Conservation (phyloP, 1,139 yeast genomes). For the Kurtzmaniella quercitrusa region DNA sequence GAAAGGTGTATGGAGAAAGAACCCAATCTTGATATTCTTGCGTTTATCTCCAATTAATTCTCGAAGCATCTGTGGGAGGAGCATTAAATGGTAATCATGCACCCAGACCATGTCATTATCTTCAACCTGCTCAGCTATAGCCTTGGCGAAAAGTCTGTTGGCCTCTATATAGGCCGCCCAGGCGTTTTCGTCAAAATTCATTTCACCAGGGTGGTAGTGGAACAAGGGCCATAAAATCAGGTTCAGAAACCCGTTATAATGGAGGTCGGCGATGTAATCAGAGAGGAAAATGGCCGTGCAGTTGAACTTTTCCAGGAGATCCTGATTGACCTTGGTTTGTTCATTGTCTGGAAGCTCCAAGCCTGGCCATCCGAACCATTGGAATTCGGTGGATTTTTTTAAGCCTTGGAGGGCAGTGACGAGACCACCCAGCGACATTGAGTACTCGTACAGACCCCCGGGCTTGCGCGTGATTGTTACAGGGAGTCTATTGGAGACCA, state of each 20-base stretch:
- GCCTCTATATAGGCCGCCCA: conserved; percentile 99
- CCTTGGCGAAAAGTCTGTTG: conserved; percentile 74
- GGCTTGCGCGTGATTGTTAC: conserved; percentile 76
- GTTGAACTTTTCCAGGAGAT: conserved; percentile 71
- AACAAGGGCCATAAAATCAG: conserved; percentile 94
- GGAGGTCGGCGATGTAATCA: conserved; percentile 90
- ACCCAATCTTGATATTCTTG: conserved; percentile 74
- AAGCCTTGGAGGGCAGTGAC: conserved; percentile 95
- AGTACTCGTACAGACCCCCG: conserved; percentile 59
- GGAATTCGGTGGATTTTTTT: conserved; percentile 78
- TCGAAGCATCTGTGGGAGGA: conserved; percentile 86
- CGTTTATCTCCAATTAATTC: conserved; percentile 47
- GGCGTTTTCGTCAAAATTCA: conserved; percentile 94
- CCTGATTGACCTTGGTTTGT: conserved; percentile 62
- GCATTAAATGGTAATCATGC: conserved; percentile 96
- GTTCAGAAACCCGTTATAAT: conserved; percentile 94
- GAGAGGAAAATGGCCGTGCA: conserved; percentile 87
- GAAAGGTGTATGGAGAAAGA: conserved; percentile 96
- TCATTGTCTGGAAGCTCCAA: conserved; percentile 80
- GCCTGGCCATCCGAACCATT: conserved; percentile 99
- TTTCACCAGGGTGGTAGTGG: conserved; percentile 99
- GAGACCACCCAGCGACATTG: conserved; percentile 96
- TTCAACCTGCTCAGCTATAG: conserved; percentile 63
- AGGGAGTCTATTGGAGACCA: conserved; percentile 91
- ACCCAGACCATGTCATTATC: conserved; percentile 95